These are phyloP conservation scores for Amaranthus palmeri DNA, from an alignment of 148 eudicot genomes.

Conservation along the genomic window DNA sequence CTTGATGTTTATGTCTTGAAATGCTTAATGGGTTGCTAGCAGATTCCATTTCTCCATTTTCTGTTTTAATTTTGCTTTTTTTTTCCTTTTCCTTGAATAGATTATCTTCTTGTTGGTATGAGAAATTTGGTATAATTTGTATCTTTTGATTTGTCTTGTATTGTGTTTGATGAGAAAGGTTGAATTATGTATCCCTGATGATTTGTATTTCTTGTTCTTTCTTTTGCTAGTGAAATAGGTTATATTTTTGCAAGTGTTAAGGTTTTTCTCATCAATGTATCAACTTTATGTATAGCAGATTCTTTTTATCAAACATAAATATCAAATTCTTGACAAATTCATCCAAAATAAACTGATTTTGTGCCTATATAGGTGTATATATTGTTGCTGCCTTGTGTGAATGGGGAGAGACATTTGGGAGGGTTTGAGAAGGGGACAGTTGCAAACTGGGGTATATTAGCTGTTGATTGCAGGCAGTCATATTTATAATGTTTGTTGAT, in stretches of 20 bases:
- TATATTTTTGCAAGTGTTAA: not conserved
- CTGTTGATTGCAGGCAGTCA: slow-evolving; percentile 9
- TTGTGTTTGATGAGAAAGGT: not conserved
- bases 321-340: not conserved
- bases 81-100: no score
- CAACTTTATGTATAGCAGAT: not conserved
- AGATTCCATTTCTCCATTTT: no score
- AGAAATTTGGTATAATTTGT: no score
- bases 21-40: not conserved
- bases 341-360: not conserved
- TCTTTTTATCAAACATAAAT: no score
- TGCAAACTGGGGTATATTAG: not conserved
- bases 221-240: not conserved
- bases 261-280: not conserved
- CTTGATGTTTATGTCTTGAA: slow-evolving; percentile 8
- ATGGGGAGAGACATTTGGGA: not conserved
- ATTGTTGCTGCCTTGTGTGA: slow-evolving; percentile 3
- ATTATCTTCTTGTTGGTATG: no score
- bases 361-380: slow-evolving; percentile 12
- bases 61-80: no score
- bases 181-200: not conserved
- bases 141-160: not conserved
- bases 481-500: slow-evolving; percentile 40
- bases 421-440: slow-evolving; percentile 4
- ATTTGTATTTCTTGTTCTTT: not conserved